These are phyloP conservation scores for Onygenales sp. DNA, from an alignment of 2,329 filamentous ascomycete genomes.

Conservation along the genomic window DNA sequence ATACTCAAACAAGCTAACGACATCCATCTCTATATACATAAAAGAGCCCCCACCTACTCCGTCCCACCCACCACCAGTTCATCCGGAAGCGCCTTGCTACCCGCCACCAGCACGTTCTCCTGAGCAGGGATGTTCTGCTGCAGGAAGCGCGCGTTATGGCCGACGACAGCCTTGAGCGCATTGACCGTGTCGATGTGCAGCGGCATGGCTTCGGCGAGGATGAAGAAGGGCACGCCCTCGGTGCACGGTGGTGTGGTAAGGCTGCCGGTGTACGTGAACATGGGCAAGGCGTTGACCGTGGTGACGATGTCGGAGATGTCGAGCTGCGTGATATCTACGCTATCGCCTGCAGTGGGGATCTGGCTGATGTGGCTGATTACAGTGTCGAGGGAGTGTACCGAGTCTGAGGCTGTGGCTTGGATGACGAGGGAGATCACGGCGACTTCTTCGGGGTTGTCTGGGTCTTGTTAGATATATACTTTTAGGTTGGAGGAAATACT, in stretches of 20 bases:
- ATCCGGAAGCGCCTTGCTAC: not conserved
- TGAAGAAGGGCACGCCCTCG: constrained; percentile 46
- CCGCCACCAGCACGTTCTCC: not conserved
- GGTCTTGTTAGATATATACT: not conserved
- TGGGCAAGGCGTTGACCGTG: constrained; percentile 27
- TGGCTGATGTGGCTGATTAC: constrained; percentile 35
- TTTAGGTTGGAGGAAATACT: not conserved
- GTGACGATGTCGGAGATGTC: constrained; percentile 34
- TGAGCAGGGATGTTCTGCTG: not conserved
- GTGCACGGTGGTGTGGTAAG: constrained; percentile 55
- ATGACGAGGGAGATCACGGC: constrained; percentile 35
- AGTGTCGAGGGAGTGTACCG: constrained; percentile 38
- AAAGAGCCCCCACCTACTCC: too few species aligned
- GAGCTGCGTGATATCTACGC: constrained; percentile 28
- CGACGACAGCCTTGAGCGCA: constrained; percentile 40
- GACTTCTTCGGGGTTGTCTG: constrained; percentile 25
- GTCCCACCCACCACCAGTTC: not conserved
- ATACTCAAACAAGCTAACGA: too few species aligned
- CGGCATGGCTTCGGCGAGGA: constrained; percentile 38
- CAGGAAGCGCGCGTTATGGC: constrained; percentile 10
- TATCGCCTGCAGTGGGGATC: constrained; percentile 32
- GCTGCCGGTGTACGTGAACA: constrained; percentile 48
- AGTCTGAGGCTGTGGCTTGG: constrained; percentile 28
- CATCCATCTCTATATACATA: not conserved
- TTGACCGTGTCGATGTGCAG: constrained; percentile 41